A percentile compares a stretch with the other conserved stretches of the same genome.
Conservation (phyloP, 2,329 filamentous ascomycete genomes). For the Cladosporium colombiae region DNA sequence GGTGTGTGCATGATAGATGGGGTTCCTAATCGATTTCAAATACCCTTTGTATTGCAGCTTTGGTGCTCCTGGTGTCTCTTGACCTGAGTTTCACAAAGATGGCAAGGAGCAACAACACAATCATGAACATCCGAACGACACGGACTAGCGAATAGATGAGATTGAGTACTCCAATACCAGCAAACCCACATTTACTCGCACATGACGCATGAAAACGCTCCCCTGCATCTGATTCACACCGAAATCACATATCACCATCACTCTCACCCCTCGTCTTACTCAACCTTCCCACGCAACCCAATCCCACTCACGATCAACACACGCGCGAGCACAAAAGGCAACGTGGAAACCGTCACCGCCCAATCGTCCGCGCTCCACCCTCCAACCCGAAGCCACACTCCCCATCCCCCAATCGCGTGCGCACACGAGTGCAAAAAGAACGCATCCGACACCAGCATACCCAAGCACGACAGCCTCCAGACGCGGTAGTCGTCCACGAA, state of each 20-base stretch:
- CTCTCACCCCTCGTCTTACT: neutral
- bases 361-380: slow-evolving; percentile 33
- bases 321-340: slow-evolving; percentile 34
- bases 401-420: slow-evolving; percentile 35
- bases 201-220: neutral
- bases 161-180: too few relatives aligned
- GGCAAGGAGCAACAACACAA: neutral
- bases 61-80: neutral
- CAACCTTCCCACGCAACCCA: slow-evolving; percentile 26
- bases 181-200: neutral
- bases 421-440: slow-evolving; percentile 32
- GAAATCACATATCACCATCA: neutral
- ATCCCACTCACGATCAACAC: slow-evolving; percentile 31
- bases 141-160: too few relatives aligned
- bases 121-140: too few relatives aligned
- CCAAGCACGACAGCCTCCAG: slow-evolving; percentile 33
- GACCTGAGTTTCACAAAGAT: neutral
- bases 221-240: neutral
- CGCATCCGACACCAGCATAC: slow-evolving; percentile 31
- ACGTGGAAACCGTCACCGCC: slow-evolving; percentile 31
- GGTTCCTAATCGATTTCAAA: neutral
- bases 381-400: slow-evolving; percentile 25
- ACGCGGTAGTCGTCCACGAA: slow-evolving; percentile 34
- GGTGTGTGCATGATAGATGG: neutral
- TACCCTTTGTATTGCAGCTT: neutral